Conservation (phyloP, 2,329 filamentous ascomycete species). For the Colletotrichum gloeosporioides region DNA sequence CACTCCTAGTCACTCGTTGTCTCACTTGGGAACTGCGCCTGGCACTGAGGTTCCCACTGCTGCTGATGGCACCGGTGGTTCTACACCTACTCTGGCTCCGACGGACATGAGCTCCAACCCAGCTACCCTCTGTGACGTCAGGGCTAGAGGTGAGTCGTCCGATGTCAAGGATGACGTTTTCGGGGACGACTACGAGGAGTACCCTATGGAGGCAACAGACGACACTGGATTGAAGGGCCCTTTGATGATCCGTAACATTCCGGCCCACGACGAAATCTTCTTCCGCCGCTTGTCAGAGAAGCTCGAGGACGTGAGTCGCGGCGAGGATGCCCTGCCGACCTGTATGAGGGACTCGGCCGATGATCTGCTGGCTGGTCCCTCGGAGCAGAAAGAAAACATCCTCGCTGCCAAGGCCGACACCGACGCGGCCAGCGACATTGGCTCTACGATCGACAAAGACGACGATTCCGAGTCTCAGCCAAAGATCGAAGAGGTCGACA, state of each 20-base stretch:
- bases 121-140: conserved; percentile 16
- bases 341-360: conserved; percentile 41
- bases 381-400: conserved; percentile 15
- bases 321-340: conserved; percentile 51
- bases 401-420: background rate
- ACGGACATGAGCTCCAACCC: conserved; percentile 20
- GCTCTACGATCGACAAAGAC: conserved; percentile 22
- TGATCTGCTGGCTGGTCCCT: conserved; percentile 18
- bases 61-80: conserved; percentile 43
- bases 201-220: conserved; percentile 42
- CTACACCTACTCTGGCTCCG: conserved; percentile 36
- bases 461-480: conserved; percentile 28
- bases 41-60: conserved; percentile 45
- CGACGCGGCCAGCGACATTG: conserved; percentile 17
- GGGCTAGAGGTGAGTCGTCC: conserved; percentile 7
- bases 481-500: conserved; percentile 41
- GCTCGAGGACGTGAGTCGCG: conserved; percentile 53
- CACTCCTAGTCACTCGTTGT: conserved; percentile 66
- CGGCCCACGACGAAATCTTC: conserved; percentile 61
- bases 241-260: conserved; percentile 60
- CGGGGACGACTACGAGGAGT: conserved; percentile 25
- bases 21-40: conserved; percentile 50
- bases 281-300: conserved; percentile 55
- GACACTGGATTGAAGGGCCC: conserved; percentile 57
- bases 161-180: conserved; percentile 10